A percentile compares a stretch with the other conserved stretches of the same genome.
phyloP scores from a whole-genome alignment of 2,329 filamentous ascomycete genomes.

The Huntiella bhutanensis region DNA sequence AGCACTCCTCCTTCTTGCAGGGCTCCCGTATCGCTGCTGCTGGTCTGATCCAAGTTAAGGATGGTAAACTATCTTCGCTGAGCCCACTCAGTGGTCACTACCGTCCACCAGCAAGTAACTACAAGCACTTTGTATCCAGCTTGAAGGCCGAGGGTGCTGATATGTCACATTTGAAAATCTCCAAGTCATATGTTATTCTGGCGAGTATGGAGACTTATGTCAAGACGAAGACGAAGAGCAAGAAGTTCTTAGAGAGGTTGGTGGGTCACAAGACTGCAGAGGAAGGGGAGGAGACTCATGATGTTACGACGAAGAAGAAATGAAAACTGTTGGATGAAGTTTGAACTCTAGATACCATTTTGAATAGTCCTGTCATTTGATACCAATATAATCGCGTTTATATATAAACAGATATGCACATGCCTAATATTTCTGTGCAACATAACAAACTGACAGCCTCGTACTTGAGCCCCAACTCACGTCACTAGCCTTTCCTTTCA shows the following conservation, averaged over 20 bases:
- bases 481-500: neutral
- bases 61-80: conserved; percentile 56
- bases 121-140: conserved; percentile 59
- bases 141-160: conserved; percentile 59
- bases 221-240: conserved; percentile 46
- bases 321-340: neutral
- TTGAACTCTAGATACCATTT: conserved; percentile 2
- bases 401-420: too few relatives aligned
- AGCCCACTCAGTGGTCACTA: conserved; percentile 66
- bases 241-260: conserved; percentile 23
- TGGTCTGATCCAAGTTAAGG: conserved; percentile 67
- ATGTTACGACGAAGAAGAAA: conserved; percentile 4
- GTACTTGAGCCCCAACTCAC: too few relatives aligned
- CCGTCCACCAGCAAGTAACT: conserved; percentile 64
- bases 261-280: conserved; percentile 6
- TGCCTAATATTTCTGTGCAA: too few relatives aligned
- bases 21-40: conserved; percentile 66
- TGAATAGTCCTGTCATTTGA: too few relatives aligned
- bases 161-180: conserved; percentile 60
- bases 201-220: conserved; percentile 68
- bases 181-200: conserved; percentile 63
- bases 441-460: too few relatives aligned
- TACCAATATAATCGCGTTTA: too few relatives aligned
- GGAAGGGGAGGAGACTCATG: conserved; percentile 1
- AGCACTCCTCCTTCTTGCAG: conserved; percentile 77